Evolutionary conservation across 2,329 filamentous ascomycete species (phyloP), one percentile per base, ranked within the genome.

Genomic region (Penicillium sp.): DNA sequence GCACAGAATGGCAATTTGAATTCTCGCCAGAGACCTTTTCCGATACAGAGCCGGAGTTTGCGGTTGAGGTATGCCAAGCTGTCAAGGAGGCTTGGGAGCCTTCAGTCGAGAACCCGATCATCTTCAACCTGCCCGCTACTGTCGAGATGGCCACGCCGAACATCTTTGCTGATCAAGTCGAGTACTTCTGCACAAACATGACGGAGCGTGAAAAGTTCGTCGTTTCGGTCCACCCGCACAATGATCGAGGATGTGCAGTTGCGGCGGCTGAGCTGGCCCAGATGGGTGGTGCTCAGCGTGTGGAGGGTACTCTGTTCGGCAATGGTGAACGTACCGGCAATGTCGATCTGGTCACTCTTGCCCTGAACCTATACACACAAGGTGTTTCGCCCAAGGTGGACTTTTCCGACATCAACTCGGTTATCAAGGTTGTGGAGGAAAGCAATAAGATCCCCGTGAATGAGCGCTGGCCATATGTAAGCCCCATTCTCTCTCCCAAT

Each of bases 301-400:
- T 96, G 10, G 90, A 96, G 66, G 90, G 90, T 30, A 95, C 87
- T 48, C 73, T 95, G 26, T 93, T 95, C 59, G 88, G 89, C 35
- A 96, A 96, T 54, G 90, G 92, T 42, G 90, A 98, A 73, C 74
- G 92, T 48, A 96, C 90, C 0, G 92, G 90, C 47, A 96, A 96
- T 56, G 88, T 95, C 13, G 90, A 96, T 60, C 75, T 96, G 38
- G 88, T 96, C 33, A 96, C 89, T 22, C 74, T 96, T 39, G 92
- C 80, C 18, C 73, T 96, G 42, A 96, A 96, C 62, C 79, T 96
- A 12, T 96, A 96, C 67, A 95, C 89, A 0, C 90, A 96, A 64
- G 90, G 90, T 38, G 77, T 95, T 32, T 75, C 83, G 56, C 86
- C 87, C 11, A 76, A 83, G 7, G 78, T 96, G 51, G 89, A 96